phyloP scores from a whole-genome alignment of 805 yeast genomes.

The Hanseniaspora clermontiae region DNA sequence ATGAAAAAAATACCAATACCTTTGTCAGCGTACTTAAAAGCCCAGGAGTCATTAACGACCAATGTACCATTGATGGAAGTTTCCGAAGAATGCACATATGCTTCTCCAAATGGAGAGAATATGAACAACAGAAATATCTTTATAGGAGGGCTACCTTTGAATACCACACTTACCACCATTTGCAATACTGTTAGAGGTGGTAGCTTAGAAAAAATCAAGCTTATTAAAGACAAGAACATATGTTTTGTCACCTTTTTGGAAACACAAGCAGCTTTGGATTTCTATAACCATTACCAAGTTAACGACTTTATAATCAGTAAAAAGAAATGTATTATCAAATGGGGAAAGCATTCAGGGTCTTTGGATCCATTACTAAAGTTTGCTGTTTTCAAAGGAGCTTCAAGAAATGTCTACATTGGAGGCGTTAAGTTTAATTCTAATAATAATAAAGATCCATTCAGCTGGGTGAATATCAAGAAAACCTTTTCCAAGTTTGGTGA shows the following conservation, averaged over 20 bases:
- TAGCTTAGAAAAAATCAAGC: slow-evolving; percentile 67
- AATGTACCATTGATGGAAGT: background rate
- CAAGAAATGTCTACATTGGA: slow-evolving; percentile 86
- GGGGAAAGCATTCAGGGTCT: slow-evolving; percentile 97
- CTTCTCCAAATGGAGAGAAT: slow-evolving; percentile 50
- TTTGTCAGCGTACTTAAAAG: background rate
- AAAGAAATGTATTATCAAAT: slow-evolving; percentile 80
- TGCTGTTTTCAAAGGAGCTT: slow-evolving; percentile 89
- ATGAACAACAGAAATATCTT: slow-evolving; percentile 87
- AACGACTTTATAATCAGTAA: slow-evolving; percentile 81
- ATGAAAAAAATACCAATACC: slow-evolving; percentile 39
- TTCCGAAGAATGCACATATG: slow-evolving; percentile 48
- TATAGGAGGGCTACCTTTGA: slow-evolving; percentile 79
- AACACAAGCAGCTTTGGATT: slow-evolving; percentile 95
- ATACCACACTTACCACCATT: slow-evolving; percentile 77
- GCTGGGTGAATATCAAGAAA: slow-evolving; percentile 47
- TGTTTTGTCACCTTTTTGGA: slow-evolving; percentile 93
- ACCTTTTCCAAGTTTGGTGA: slow-evolving; percentile 81
- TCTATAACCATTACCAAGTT: slow-evolving; percentile 83
- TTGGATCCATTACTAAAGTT: slow-evolving; percentile 71
- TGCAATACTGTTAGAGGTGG: slow-evolving; percentile 97
- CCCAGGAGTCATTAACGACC: background rate
- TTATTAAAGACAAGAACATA: slow-evolving; percentile 73
- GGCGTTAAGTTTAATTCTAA: slow-evolving; percentile 34
- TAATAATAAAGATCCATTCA: slow-evolving; percentile 27